These are phyloP conservation scores for Plenodomus biglobosus DNA, from an alignment of 2,329 filamentous ascomycete species.

Conservation along the genomic window DNA sequence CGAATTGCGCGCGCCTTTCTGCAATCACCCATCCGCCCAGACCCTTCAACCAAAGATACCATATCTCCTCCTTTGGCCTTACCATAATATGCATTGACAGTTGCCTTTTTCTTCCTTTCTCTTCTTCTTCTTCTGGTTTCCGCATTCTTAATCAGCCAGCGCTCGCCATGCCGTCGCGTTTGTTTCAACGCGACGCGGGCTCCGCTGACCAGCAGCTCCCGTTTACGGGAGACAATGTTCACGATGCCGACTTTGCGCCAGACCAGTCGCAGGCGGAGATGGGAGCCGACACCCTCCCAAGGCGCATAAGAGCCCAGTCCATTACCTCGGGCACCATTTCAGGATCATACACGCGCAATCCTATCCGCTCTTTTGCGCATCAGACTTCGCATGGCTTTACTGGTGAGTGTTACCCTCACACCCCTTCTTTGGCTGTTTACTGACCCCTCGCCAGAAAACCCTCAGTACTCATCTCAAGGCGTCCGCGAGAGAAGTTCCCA, in stretches of 20 bases:
- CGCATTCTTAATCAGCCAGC: constrained; percentile 1
- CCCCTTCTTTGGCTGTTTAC: constrained; percentile 13
- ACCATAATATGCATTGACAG: background rate
- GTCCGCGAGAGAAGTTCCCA: constrained; percentile 87
- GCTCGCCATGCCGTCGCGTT: constrained; percentile 27
- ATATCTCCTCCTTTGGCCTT: background rate
- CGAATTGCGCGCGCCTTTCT: background rate
- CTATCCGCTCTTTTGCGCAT: constrained; percentile 71
- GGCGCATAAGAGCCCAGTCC: constrained; percentile 32
- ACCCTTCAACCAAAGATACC: background rate
- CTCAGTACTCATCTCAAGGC: constrained; percentile 71
- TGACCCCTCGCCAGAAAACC: constrained; percentile 60
- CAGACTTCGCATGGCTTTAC: constrained; percentile 62
- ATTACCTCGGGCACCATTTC: constrained; percentile 26
- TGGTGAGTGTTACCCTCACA: constrained; percentile 48
- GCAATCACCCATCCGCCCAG: background rate
- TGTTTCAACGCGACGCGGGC: constrained; percentile 22
- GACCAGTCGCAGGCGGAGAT: constrained; percentile 24
- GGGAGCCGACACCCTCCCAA: constrained; percentile 28
- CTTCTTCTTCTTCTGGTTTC: background rate
- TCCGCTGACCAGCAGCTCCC: constrained; percentile 30
- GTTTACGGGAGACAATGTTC: constrained; percentile 35
- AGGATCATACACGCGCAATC: constrained; percentile 52
- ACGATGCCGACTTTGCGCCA: constrained; percentile 31
- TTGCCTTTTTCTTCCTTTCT: background rate